phyloP scores from a whole-genome alignment of 768 basidiomycete genomes.

The Suillus tomentosus region DNA sequence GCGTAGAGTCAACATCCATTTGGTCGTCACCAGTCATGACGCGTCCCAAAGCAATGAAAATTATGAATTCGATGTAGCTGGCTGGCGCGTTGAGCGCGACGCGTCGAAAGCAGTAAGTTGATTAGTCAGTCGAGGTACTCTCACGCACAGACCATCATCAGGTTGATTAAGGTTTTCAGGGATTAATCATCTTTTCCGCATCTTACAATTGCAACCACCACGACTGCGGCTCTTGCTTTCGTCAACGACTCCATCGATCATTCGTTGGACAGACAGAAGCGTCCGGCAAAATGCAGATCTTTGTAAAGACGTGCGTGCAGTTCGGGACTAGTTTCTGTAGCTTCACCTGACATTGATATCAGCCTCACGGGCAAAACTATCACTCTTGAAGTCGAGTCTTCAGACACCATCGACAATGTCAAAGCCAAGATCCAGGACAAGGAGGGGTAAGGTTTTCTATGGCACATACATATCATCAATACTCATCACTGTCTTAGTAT shows the following conservation, averaged over 20 bases:
- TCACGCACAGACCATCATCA: slow-evolving; percentile 50
- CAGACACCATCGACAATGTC: slow-evolving; percentile 97
- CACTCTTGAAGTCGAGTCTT: slow-evolving; percentile 97
- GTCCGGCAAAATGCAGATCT: slow-evolving; percentile 90
- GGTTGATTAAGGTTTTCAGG: slow-evolving; percentile 32
- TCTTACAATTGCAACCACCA: slow-evolving; percentile 18
- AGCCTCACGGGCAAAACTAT: slow-evolving; percentile 99
- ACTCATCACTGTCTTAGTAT: slow-evolving; percentile 49
- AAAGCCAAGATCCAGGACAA: slow-evolving; percentile 98
- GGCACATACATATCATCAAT: background rate
- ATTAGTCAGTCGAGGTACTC: slow-evolving; percentile 24
- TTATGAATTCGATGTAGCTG: background rate
- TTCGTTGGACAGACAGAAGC: slow-evolving; percentile 89
- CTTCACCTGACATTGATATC: slow-evolving; percentile 13
- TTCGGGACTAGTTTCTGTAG: slow-evolving; percentile 6
- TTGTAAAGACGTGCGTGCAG: slow-evolving; percentile 86
- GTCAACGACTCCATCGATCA: slow-evolving; percentile 92
- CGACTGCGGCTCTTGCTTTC: slow-evolving; percentile 63
- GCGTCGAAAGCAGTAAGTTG: background rate
- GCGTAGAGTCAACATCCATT: slow-evolving; percentile 45
- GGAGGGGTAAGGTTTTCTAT: slow-evolving; percentile 66
- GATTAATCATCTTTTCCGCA: slow-evolving; percentile 20
- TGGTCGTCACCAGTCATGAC: slow-evolving; percentile 60
- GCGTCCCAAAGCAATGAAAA: slow-evolving; percentile 1
- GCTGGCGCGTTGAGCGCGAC: slow-evolving; percentile 7